These are phyloP conservation scores for Trebouxiophyceae sp. DNA, from an alignment of 163 green algal species.

Conservation along the genomic window DNA sequence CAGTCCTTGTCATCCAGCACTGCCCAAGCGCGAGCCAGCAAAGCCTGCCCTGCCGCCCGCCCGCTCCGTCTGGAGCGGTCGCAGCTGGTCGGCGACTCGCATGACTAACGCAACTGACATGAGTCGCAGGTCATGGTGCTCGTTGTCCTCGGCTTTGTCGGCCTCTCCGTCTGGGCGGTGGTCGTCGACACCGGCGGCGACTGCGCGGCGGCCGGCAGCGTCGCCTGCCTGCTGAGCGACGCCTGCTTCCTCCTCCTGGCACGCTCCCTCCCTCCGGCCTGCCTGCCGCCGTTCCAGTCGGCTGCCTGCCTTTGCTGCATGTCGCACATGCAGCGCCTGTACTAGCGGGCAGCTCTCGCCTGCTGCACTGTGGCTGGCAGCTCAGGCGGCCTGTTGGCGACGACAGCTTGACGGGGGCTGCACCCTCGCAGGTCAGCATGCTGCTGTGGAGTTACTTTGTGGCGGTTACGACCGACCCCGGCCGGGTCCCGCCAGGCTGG, in stretches of 20 bases:
- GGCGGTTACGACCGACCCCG: conserved; percentile 56
- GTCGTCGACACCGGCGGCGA: background rate
- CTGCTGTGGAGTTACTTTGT: conserved; percentile 74
- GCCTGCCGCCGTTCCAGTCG: too few relatives aligned
- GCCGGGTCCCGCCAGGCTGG: conserved; percentile 65
- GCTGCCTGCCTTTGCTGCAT: too few relatives aligned
- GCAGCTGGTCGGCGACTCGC: background rate
- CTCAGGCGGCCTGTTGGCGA: too few relatives aligned
- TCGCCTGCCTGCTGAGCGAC: too few relatives aligned
- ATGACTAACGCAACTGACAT: background rate
- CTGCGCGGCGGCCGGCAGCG: background rate
- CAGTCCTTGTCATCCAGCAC: background rate
- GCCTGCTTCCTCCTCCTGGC: too few relatives aligned
- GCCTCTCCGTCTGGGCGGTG: conserved; percentile 6
- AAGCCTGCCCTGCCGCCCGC: background rate
- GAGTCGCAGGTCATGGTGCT: conserved; percentile 21
- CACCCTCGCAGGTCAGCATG: conserved; percentile 40
- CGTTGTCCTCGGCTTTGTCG: conserved; percentile 9
- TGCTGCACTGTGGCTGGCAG: too few relatives aligned
- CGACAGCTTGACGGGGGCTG: too few relatives aligned
- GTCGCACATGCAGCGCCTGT: too few relatives aligned
- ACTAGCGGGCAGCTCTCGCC: too few relatives aligned
- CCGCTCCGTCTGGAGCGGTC: background rate
- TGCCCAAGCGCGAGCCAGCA: background rate
- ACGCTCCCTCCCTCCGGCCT: too few relatives aligned